phyloP scores from a whole-genome alignment of 257 asterid species.

The Avicennia marina region DNA sequence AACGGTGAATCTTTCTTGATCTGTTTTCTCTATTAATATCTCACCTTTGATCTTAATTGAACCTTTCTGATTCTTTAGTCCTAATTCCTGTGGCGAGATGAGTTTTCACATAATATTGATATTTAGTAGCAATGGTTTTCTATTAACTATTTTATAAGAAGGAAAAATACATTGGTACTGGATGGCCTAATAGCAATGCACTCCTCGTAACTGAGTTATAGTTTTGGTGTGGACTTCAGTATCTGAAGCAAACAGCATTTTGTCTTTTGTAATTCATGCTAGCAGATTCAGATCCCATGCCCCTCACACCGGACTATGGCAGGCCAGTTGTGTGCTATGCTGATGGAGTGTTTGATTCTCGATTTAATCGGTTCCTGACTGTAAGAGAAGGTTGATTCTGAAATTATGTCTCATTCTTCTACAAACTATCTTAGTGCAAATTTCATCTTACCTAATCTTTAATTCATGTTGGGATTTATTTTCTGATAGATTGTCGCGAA shows the following conservation, averaged over 20 bases:
- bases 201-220: not conserved
- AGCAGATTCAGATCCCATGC: conserved; percentile 75
- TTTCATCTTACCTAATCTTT: conserved; percentile 4
- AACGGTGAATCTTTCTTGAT: conserved; percentile 34
- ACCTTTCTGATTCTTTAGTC: not conserved
- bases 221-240: conserved; percentile 4
- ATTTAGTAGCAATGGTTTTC: not conserved
- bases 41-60: not conserved
- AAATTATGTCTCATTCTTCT: conserved; percentile 10
- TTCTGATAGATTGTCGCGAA: conserved; percentile 65
- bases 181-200: not conserved
- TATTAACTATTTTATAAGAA: not conserved
- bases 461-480: conserved; percentile 13
- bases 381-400: conserved; percentile 71
- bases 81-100: not conserved
- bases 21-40: conserved; percentile 8
- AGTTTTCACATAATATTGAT: not conserved
- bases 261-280: conserved; percentile 10
- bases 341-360: conserved; percentile 84
- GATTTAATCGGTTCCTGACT: conserved; percentile 66
- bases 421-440: not conserved
- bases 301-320: conserved; percentile 84
- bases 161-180: not conserved
- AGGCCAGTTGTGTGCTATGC: conserved; percentile 76
- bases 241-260: conserved; percentile 6